Evolutionary conservation across 768 basidiomycete genomes (phyloP).

Genomic region (Cystofilobasidium bisporidii): DNA sequence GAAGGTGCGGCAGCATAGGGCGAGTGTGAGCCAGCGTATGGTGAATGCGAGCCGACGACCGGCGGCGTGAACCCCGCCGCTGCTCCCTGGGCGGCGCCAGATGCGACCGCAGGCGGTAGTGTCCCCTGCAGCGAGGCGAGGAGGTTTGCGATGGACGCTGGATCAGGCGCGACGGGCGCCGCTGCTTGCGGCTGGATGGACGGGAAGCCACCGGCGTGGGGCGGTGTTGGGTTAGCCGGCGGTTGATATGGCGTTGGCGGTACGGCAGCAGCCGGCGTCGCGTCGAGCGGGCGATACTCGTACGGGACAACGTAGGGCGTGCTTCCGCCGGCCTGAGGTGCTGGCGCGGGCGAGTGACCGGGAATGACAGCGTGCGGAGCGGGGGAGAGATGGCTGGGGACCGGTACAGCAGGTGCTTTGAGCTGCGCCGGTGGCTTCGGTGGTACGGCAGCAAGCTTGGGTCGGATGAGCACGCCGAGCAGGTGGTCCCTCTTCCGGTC

Average conservation of each 20-base stretch:
- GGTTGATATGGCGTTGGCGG: not conserved
- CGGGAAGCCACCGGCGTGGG: not conserved
- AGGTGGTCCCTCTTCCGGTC: slow-evolving; percentile 13
- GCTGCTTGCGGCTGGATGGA: not conserved
- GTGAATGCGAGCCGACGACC: not conserved
- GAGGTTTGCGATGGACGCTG: not conserved
- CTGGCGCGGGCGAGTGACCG: no score
- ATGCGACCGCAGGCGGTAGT: not conserved
- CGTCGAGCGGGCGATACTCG: not conserved
- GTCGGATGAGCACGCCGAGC: slow-evolving; percentile 21
- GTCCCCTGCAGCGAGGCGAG: not conserved
- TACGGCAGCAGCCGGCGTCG: not conserved
- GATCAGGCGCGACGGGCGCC: not conserved
- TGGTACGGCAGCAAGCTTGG: not conserved
- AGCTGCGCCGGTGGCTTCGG: not conserved
- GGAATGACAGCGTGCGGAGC: not conserved
- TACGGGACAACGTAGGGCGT: not conserved
- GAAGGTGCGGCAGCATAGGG: not conserved
- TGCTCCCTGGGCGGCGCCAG: not conserved
- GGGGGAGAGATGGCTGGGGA: not conserved
- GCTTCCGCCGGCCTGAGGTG: not conserved
- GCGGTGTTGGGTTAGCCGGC: not conserved
- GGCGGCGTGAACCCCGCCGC: not conserved
- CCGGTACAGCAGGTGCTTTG: not conserved
- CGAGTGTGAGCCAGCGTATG: not conserved